Evolutionary conservation across 192 early-diverging fungal genomes (phyloP), one percentile per base, ranked within the genome.

Genomic region (Podila clonocystis): DNA sequence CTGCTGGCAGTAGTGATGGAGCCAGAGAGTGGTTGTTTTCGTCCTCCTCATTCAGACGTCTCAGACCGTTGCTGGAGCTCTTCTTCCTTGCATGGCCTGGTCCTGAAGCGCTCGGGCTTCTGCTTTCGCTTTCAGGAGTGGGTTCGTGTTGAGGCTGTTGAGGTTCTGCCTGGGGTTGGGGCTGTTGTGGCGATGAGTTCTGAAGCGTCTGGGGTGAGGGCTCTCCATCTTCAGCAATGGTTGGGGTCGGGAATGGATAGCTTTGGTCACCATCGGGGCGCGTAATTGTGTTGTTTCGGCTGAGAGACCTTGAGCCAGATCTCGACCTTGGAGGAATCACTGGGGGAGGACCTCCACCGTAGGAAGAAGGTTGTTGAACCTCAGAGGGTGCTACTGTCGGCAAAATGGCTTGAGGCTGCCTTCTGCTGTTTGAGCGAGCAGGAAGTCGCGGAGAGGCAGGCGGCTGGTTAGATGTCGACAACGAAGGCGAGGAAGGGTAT

Each of bases 391-490:
- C n/a, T 2, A 70, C n/a, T 1, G 60, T 30, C 15, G 65, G 50
- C 1, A 26, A 12, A 4, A 58, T 22, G 6, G 63, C 9, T 34
- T 60, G 71, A 20, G 31, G 33, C 29, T 68, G 49, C 12, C 34
- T 80, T 49, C 77, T 50, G 33, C 77, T 80, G 28, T 80, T 80
- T 19, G 77, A 80, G n/a, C 77, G 70, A 19, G 77, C 58, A 50
- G 77, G 77, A 15, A 69, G 36, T 26, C 67, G 77, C 17, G 77
- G 77, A 0, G 70, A 68, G 2, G 68, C 28, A 20, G 58, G 29
- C 5, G 22, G 9, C 26, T 72, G 77, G 52, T 58, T 62, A 19
- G 49, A 2, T 6, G 58, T 50, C 3, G 63, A 30, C 36, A 70
- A 33, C 6, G 77, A 41, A 1, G 77, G 59, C 11, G 77, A 68